Evolutionary conservation across 78 protist species (phyloP).

Genomic region (Guillardia theta): DNA sequence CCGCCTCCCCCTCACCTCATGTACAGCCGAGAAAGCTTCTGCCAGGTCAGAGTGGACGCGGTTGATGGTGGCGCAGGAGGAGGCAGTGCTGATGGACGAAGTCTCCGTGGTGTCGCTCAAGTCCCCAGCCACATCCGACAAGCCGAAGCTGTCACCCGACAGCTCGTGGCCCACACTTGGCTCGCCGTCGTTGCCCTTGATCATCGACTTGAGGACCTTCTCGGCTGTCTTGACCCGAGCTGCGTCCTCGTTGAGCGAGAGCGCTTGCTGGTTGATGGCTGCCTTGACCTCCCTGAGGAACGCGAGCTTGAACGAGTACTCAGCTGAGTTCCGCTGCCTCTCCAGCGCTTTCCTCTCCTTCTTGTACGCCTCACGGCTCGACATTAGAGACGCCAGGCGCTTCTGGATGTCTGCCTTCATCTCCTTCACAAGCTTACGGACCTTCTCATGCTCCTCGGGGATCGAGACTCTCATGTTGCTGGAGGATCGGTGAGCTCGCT

Average conservation of each 20-base stretch:
- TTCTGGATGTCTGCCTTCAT: neutral
- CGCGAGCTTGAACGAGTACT: neutral
- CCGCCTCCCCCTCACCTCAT: no score
- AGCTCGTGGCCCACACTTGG: no score
- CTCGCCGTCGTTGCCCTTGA: neutral
- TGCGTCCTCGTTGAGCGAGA: neutral
- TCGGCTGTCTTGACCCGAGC: neutral
- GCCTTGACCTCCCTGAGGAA: constrained; percentile 5
- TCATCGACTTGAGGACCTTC: neutral
- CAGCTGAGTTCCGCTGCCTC: neutral
- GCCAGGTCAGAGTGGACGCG: neutral
- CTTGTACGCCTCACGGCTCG: constrained; percentile 8
- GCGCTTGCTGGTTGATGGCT: constrained; percentile 18
- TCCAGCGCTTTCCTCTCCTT: neutral
- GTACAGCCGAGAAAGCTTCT: no score
- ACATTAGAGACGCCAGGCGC: no score
- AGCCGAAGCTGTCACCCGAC: no score
- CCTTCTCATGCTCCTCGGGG: neutral
- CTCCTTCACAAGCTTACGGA: neutral
- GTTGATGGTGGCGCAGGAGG: neutral
- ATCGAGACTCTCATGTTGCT: neutral
- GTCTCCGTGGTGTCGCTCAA: neutral
- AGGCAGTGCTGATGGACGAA: neutral
- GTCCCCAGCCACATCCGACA: no score
- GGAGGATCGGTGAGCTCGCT: no score